Percentiles rank a stretch among this genome's conserved stretches.
Evolutionary conservation across 352 stramenopile genomes (phyloP).

Genomic region (Pythium phragmiticola): DNA sequence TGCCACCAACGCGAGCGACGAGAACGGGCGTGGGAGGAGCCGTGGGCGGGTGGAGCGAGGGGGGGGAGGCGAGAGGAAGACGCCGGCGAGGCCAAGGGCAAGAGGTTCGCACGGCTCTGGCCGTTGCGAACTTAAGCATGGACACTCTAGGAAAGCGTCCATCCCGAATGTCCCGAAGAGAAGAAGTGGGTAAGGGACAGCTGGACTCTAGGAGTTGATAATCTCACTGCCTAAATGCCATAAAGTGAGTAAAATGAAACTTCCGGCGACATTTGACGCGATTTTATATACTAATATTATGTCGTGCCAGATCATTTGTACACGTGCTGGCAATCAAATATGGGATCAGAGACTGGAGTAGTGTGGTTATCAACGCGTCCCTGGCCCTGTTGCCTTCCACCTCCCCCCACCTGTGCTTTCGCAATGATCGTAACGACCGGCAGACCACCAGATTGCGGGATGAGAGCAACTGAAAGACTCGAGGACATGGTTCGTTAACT

Average conservation of each 20-base stretch:
- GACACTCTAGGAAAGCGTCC: constrained; percentile 19
- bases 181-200: neutral
- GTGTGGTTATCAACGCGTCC: too few species aligned
- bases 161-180: constrained; percentile 21
- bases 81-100: neutral
- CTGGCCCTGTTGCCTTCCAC: too few species aligned
- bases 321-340: too few species aligned
- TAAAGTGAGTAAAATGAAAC: neutral
- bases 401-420: too few species aligned
- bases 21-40: constrained; percentile 3
- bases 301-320: too few species aligned
- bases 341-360: too few species aligned
- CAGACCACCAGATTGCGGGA: too few species aligned
- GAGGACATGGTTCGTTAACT: too few species aligned
- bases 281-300: too few species aligned
- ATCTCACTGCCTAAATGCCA: neutral
- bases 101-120: constrained; percentile 24
- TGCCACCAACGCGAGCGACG: neutral
- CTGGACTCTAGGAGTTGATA: neutral
- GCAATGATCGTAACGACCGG: too few species aligned
- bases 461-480: too few species aligned
- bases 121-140: constrained; percentile 28
- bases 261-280: too few species aligned
- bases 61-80: neutral
- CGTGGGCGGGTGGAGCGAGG: neutral